Evolutionary conservation across 495 filamentous ascomycete species (phyloP).

Genomic region (Aspergillus biplanus): DNA sequence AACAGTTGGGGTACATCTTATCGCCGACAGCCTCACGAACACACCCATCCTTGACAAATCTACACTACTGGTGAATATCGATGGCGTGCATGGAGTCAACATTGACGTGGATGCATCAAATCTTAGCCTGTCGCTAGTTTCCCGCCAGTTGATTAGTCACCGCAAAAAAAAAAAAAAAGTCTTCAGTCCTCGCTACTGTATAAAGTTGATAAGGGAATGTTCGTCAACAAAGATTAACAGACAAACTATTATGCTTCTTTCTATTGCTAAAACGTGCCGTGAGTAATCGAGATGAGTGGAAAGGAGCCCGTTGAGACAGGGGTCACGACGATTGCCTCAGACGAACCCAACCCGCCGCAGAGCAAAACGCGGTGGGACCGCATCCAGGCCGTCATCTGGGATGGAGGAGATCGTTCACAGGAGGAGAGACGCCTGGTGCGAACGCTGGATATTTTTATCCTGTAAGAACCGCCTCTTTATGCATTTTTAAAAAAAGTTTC

Average conservation of each 20-base stretch:
- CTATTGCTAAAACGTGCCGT: not conserved
- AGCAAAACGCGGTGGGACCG: slow-evolving; percentile 6
- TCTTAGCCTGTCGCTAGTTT: not conserved
- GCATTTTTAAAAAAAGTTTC: too few species aligned
- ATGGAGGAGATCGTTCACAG: slow-evolving; percentile 7
- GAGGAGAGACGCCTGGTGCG: slow-evolving; percentile 11
- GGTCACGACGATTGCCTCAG: not conserved
- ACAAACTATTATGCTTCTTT: not conserved
- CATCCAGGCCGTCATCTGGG: slow-evolving; percentile 13
- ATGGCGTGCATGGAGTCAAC: not conserved
- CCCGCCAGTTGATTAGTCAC: not conserved
- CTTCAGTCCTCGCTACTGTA: not conserved
- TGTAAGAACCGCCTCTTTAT: too few species aligned
- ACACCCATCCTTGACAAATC: not conserved
- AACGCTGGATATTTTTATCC: slow-evolving; percentile 13
- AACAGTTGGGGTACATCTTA: not conserved
- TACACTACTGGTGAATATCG: not conserved
- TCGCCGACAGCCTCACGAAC: not conserved
- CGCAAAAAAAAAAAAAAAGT: not conserved
- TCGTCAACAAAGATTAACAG: not conserved
- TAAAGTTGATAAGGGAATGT: not conserved
- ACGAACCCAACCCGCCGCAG: not conserved
- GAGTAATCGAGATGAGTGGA: not conserved
- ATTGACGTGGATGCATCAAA: not conserved
- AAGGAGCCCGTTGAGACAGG: not conserved